Conservation (phyloP, 805 yeast species). For the Sporopachydermia quercuum region DNA sequence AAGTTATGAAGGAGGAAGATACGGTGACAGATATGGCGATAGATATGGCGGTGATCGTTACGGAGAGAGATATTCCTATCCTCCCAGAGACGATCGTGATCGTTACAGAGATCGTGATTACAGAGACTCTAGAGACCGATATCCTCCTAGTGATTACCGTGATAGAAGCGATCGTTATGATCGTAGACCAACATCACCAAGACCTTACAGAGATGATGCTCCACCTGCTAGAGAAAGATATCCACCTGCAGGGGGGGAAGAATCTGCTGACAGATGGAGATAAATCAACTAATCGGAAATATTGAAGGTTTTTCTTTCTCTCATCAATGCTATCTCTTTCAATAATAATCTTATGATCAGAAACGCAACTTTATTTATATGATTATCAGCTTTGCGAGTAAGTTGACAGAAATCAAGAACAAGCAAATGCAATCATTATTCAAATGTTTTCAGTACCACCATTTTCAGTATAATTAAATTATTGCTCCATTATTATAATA, state of each 20-base stretch:
- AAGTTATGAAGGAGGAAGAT: no score
- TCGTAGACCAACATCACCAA: neutral
- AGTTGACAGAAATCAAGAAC: no score
- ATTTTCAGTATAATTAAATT: no score
- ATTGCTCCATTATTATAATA: no score
- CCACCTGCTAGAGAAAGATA: neutral
- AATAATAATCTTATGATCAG: no score
- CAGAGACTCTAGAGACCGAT: conserved; percentile 6
- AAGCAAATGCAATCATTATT: no score
- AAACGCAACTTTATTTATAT: no score
- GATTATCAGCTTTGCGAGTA: no score
- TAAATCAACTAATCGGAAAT: no score
- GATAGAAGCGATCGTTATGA: conserved; percentile 5
- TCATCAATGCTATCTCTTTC: no score
- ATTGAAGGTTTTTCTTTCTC: no score
- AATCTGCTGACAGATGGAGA: neutral
- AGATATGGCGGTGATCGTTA: conserved; percentile 6
- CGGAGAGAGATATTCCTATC: conserved; percentile 12
- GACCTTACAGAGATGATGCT: neutral
- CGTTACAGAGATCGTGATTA: conserved; percentile 5
- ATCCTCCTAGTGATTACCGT: conserved; percentile 6
- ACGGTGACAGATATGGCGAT: conserved; percentile 10
- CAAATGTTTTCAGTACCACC: no score
- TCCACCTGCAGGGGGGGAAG: neutral
- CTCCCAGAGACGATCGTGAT: conserved; percentile 7